Percentiles rank a stretch among this genome's conserved stretches.
Evolutionary conservation across 2,329 filamentous ascomycete species (phyloP).

Genomic region (Byssochlamys sp.): DNA sequence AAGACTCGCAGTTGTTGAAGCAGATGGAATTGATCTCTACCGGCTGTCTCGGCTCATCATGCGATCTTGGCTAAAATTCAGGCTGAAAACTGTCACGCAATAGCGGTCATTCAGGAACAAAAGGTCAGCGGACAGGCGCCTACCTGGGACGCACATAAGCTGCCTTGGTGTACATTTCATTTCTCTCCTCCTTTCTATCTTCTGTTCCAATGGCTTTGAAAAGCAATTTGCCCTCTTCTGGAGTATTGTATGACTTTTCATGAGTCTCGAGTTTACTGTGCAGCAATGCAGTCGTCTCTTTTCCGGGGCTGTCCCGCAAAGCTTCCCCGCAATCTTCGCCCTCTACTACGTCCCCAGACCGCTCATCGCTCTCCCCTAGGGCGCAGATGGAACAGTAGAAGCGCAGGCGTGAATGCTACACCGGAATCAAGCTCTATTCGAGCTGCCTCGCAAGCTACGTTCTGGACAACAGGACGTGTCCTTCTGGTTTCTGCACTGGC

Average conservation of each 20-base stretch:
- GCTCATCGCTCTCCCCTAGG: neutral
- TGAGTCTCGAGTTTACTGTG: neutral
- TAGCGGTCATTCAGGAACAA: neutral
- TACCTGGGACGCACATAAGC: neutral
- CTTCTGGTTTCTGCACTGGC: conserved; percentile 42
- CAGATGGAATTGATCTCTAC: neutral
- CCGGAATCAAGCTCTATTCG: conserved; percentile 2
- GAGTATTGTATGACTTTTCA: neutral
- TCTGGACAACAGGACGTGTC: conserved; percentile 40
- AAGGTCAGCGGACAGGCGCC: neutral
- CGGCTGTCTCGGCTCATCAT: neutral
- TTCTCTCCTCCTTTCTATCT: neutral
- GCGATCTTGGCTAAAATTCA: neutral
- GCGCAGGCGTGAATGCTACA: neutral
- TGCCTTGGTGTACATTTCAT: neutral
- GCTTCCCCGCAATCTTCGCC: conserved; percentile 15
- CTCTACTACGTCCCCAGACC: conserved; percentile 6
- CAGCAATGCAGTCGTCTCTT: conserved; percentile 17
- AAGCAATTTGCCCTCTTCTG: neutral
- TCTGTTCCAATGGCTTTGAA: neutral
- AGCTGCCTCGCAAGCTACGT: conserved; percentile 11
- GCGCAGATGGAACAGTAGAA: conserved; percentile 6
- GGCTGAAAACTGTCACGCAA: neutral
- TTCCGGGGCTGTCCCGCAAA: conserved; percentile 18
- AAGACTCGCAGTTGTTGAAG: neutral